Percentiles rank a stretch among this genome's conserved stretches.
phyloP scores from a whole-genome alignment of 768 basidiomycete species.

The Mycena pura region DNA sequence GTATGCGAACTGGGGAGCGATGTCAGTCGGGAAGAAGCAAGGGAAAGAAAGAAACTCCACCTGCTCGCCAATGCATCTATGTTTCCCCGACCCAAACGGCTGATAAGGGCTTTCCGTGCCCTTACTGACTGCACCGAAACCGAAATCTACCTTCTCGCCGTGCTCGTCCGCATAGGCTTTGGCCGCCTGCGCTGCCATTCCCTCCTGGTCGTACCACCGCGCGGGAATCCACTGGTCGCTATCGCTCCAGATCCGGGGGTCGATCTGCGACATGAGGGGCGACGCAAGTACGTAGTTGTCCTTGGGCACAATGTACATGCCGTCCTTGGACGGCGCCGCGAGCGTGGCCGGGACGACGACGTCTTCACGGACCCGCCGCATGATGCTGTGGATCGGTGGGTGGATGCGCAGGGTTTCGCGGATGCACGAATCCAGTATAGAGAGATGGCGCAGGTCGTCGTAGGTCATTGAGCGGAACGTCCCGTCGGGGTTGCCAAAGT shows the following conservation, averaged over 20 bases:
- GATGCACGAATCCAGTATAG: constrained; percentile 86
- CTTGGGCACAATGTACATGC: constrained; percentile 85
- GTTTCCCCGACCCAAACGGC: constrained; percentile 96
- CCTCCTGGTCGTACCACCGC: constrained; percentile 87
- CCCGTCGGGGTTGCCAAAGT: constrained; percentile 83
- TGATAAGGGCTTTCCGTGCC: constrained; percentile 96
- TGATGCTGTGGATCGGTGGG: constrained; percentile 94
- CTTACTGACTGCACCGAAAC: constrained; percentile 94
- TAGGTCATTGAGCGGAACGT: constrained; percentile 80
- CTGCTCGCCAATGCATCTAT: constrained; percentile 94
- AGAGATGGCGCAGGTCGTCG: constrained; percentile 84
- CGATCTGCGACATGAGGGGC: constrained; percentile 87
- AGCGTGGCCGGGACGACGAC: constrained; percentile 84
- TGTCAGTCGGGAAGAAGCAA: background rate
- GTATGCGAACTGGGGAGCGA: constrained; percentile 79
- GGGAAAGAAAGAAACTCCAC: constrained; percentile 42
- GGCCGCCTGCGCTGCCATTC: constrained; percentile 80
- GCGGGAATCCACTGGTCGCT: constrained; percentile 75
- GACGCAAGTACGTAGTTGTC: constrained; percentile 90
- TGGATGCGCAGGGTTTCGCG: constrained; percentile 94
- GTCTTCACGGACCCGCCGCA: constrained; percentile 90
- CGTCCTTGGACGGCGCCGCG: constrained; percentile 75
- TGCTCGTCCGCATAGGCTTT: constrained; percentile 74
- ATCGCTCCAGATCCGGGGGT: constrained; percentile 83
- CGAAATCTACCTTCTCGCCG: constrained; percentile 94